These are phyloP conservation scores for Polyporus arcularius DNA, from an alignment of 768 basidiomycete genomes.

Conservation along the genomic window DNA sequence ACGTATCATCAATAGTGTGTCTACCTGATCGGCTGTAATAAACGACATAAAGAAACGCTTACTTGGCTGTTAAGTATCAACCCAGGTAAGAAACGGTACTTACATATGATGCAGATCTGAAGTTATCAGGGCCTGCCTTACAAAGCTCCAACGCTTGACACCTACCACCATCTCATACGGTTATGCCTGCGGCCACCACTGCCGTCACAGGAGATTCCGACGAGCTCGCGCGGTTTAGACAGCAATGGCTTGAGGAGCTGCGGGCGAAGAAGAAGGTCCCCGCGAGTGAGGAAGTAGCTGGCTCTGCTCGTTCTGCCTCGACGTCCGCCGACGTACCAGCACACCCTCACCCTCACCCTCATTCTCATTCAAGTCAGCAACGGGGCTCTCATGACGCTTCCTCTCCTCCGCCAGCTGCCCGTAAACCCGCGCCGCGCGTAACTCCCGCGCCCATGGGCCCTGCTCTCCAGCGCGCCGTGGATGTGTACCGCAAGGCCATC, in stretches of 20 bases:
- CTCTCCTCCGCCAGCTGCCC: neutral
- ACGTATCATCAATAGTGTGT: neutral
- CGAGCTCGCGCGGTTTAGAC: slow-evolving; percentile 71
- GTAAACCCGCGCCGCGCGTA: neutral
- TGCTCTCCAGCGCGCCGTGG: slow-evolving; percentile 51
- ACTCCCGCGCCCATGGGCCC: slow-evolving; percentile 30
- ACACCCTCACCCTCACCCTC: neutral
- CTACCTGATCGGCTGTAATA: neutral
- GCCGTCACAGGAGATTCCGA: slow-evolving; percentile 42
- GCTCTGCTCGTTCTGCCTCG: neutral
- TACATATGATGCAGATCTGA: too few relatives aligned
- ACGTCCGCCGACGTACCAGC: neutral
- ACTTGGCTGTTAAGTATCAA: too few relatives aligned
- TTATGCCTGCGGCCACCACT: slow-evolving; percentile 1
- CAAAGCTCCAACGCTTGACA: neutral
- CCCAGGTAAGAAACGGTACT: too few relatives aligned
- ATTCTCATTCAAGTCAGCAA: neutral
- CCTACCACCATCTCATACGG: slow-evolving; percentile 5
- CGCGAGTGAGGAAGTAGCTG: slow-evolving; percentile 2
- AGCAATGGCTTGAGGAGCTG: slow-evolving; percentile 56
- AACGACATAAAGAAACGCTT: neutral
- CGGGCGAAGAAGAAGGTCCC: slow-evolving; percentile 21
- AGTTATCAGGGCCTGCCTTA: neutral
- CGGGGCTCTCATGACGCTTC: neutral
- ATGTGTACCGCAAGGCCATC: slow-evolving; percentile 69